Conservation (phyloP, 441 rosid genomes). For the Daphne laureola region DNA sequence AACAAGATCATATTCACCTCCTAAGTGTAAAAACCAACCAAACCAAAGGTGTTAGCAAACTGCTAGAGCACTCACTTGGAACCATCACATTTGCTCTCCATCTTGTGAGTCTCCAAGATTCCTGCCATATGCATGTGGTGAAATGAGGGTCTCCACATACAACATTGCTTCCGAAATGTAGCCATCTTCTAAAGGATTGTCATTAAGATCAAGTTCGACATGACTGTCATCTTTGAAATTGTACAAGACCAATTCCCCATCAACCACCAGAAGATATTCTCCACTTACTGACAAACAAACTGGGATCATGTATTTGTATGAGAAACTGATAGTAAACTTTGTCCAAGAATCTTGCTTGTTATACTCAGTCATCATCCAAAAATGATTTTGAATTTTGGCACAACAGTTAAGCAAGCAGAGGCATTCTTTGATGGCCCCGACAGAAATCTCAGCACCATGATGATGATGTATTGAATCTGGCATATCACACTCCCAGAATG, state of each 20-base stretch:
- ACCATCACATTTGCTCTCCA: no score
- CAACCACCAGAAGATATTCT: conserved; percentile 26
- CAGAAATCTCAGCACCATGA: conserved; percentile 18
- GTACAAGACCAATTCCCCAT: conserved; percentile 33
- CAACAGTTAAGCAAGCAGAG: conserved; percentile 28
- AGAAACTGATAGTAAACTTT: conserved; percentile 19
- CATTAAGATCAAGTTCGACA: conserved; percentile 7
- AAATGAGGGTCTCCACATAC: conserved; percentile 35
- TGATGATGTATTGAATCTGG: not conserved
- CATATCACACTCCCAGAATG: not conserved
- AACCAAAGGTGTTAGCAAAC: no score
- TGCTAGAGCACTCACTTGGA: no score
- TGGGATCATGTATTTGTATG: conserved; percentile 30
- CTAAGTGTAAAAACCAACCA: no score
- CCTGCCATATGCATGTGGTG: conserved; percentile 21
- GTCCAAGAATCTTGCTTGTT: conserved; percentile 31
- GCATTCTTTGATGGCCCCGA: conserved; percentile 21
- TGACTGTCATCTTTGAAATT: conserved; percentile 16
- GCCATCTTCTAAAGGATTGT: conserved; percentile 21
- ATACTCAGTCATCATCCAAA: conserved; percentile 37
- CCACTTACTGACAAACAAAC: conserved; percentile 17
- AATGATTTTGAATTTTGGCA: conserved; percentile 23
- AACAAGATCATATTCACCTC: no score
- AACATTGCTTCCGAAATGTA: conserved; percentile 31
- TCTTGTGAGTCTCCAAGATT: conserved; percentile 1